Conservation (phyloP, 768 basidiomycete species). For the Daedaleopsis sinensis region DNA sequence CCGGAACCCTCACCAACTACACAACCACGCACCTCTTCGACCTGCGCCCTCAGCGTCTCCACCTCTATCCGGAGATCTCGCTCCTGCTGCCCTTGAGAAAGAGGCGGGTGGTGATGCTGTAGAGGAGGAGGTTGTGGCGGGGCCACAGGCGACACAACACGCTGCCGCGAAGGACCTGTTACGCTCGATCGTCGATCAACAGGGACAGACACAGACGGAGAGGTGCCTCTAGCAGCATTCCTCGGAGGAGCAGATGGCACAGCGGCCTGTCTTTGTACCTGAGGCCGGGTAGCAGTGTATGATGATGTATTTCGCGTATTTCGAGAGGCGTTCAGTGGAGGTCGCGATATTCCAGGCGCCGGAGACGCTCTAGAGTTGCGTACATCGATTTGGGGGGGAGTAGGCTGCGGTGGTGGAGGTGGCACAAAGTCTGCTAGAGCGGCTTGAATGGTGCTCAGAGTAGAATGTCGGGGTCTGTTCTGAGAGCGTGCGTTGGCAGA, state of each 20-base stretch:
- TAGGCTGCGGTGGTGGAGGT: neutral
- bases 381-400: neutral
- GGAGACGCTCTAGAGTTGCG: neutral
- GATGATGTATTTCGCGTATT: neutral
- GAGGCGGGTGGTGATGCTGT: neutral
- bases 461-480: neutral
- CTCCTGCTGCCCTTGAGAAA: conserved; percentile 4
- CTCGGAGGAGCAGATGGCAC: neutral
- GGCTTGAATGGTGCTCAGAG: conserved; percentile 7
- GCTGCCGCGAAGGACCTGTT: neutral
- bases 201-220: neutral
- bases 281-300: neutral
- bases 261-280: neutral
- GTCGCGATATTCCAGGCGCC: neutral
- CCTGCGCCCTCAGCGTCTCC: conserved; percentile 31
- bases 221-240: neutral
- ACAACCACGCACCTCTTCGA: conserved; percentile 49
- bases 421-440: conserved; percentile 9
- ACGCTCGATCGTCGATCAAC: neutral
- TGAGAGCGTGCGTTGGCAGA: neutral
- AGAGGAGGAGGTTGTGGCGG: neutral
- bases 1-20: neutral
- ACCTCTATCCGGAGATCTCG: conserved; percentile 11
- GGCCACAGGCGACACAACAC: no score
- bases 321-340: neutral